Percentiles rank a stretch among this genome's conserved stretches.
Conservation (phyloP, 73 alveolate genomes). For the Paramecium biaurelia region DNA sequence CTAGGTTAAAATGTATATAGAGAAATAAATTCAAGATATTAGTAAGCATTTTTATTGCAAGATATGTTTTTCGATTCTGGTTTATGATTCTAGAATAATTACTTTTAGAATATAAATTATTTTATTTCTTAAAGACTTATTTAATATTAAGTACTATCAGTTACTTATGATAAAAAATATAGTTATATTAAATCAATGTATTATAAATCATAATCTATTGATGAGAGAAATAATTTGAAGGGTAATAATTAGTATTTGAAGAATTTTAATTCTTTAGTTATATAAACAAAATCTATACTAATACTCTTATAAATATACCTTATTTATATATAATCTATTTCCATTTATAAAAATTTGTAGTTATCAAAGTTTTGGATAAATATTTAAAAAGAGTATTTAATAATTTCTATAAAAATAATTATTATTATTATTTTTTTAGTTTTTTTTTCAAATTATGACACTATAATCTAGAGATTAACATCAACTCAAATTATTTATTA, state of each 20-base stretch:
- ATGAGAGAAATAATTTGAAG: not conserved
- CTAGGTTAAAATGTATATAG: not conserved
- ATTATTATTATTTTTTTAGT: no score
- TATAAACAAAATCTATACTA: no score
- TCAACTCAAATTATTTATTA: no score
- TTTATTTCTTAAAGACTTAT: not conserved
- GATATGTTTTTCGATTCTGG: not conserved
- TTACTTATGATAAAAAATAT: not conserved
- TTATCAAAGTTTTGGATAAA: no score
- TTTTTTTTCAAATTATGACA: no score
- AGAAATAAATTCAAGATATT: not conserved
- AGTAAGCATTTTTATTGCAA: not conserved
- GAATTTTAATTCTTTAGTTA: not conserved
- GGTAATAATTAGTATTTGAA: not conserved
- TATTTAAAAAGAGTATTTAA: no score
- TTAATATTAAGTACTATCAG: not conserved
- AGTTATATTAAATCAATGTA: not conserved
- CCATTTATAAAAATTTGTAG: no score
- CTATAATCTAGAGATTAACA: no score
- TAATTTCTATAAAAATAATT: no score
- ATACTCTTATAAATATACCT: no score
- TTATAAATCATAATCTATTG: not conserved
- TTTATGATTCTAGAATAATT: not conserved
- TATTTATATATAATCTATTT: no score
- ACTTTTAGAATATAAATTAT: not conserved